These are phyloP conservation scores for Quercus tomentella DNA, from an alignment of 331 rosid genomes.

Conservation along the genomic window DNA sequence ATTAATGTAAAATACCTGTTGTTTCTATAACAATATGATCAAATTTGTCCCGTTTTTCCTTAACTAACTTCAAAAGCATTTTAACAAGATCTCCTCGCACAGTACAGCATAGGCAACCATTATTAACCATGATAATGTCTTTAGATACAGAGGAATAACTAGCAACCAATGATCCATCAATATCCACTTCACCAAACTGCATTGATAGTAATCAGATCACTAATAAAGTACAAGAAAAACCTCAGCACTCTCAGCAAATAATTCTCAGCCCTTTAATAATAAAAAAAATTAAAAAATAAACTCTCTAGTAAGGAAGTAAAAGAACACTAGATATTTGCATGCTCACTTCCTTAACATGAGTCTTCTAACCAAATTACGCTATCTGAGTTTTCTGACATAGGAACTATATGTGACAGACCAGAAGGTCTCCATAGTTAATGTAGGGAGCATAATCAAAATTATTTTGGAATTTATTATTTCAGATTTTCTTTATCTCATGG, in stretches of 20 bases:
- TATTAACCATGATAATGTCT: conserved; percentile 83
- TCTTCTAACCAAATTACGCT: too few species aligned
- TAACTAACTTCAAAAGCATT: conserved; percentile 75
- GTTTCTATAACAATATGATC: conserved; percentile 95
- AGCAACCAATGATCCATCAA: conserved; percentile 92
- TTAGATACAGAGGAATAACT: conserved; percentile 71
- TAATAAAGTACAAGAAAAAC: not conserved
- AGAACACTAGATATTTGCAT: not conserved
- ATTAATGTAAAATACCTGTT: conserved; percentile 49
- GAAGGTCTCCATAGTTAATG: too few species aligned
- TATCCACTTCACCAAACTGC: conserved; percentile 99
- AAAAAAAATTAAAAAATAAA: not conserved
- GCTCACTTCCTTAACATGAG: too few species aligned
- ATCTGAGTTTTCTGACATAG: too few species aligned
- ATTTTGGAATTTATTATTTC: too few species aligned
- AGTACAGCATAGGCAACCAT: conserved; percentile 96
- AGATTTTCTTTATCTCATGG: too few species aligned
- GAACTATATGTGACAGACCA: too few species aligned
- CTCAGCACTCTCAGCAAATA: not conserved
- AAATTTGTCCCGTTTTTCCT: conserved; percentile 62
- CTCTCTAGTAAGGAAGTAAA: not conserved
- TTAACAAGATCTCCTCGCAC: conserved; percentile 90
- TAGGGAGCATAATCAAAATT: too few species aligned
- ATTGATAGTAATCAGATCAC: conserved; percentile 14
- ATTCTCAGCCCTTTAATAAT: not conserved